Conservation (phyloP, 2,329 filamentous ascomycete species). For the Pestalotiopsis sp. region DNA sequence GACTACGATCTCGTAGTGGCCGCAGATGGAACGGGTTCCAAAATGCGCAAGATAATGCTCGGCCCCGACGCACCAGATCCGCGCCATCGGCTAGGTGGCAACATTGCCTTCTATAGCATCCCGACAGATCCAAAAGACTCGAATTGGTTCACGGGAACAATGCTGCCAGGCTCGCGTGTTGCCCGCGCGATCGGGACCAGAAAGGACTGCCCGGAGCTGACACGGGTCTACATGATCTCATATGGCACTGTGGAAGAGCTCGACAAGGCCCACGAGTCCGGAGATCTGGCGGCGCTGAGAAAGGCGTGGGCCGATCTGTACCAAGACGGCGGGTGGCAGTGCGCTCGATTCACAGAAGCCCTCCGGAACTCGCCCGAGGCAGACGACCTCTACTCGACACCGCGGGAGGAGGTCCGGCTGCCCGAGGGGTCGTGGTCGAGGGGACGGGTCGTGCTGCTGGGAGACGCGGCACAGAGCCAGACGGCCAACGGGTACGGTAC, state of each 20-base stretch:
- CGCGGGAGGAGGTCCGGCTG: background rate
- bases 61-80: background rate
- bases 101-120: background rate
- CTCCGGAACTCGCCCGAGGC: background rate
- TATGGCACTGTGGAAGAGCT: background rate
- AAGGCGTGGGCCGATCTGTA: slow-evolving; percentile 10
- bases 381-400: slow-evolving; percentile 2
- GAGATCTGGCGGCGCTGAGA: slow-evolving; percentile 4
- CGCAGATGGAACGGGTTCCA: slow-evolving; percentile 55
- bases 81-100: background rate
- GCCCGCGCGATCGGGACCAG: slow-evolving; percentile 9
- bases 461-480: background rate
- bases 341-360: slow-evolving; percentile 24
- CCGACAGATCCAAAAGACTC: background rate
- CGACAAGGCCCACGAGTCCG: slow-evolving; percentile 8
- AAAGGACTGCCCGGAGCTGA: slow-evolving; percentile 13
- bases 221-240: slow-evolving; percentile 12
- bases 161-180: slow-evolving; percentile 10
- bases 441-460: background rate
- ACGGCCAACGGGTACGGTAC: background rate
- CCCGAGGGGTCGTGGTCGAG: background rate
- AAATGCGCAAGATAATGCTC: slow-evolving; percentile 32
- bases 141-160: background rate
- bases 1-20: slow-evolving; percentile 55
- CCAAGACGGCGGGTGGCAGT: slow-evolving; percentile 9